These are phyloP conservation scores for Magnaporthiopsis incrustans DNA, from an alignment of 2,329 filamentous ascomycete genomes.

Conservation along the genomic window DNA sequence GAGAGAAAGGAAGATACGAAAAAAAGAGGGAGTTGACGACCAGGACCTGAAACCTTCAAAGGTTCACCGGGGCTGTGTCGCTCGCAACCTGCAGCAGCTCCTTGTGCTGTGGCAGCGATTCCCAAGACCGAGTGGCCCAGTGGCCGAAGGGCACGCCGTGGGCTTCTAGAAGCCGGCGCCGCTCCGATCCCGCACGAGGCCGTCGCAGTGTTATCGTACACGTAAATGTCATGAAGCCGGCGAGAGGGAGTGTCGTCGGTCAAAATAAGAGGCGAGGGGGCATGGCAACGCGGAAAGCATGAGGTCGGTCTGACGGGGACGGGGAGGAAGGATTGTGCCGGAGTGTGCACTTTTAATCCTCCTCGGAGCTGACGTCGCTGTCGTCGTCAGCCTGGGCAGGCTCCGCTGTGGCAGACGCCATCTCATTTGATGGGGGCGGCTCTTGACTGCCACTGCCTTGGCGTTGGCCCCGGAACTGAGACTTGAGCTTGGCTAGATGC, in stretches of 20 bases:
- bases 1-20: neutral
- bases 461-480: slow-evolving; percentile 31
- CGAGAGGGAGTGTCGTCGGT: neutral
- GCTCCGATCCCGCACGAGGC: neutral
- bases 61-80: neutral
- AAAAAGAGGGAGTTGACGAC: neutral
- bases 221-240: neutral
- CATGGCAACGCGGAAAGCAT: neutral
- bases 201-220: neutral
- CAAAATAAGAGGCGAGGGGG: neutral
- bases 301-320: neutral
- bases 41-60: neutral
- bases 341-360: slow-evolving; percentile 22
- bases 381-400: slow-evolving; percentile 44
- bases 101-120: neutral
- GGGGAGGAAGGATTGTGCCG: neutral
- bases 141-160: neutral
- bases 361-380: slow-evolving; percentile 38
- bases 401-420: slow-evolving; percentile 20
- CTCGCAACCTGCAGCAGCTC: neutral
- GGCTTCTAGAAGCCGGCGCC: too few relatives aligned
- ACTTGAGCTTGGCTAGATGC: slow-evolving; percentile 52
- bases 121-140: neutral
- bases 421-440: slow-evolving; percentile 29
- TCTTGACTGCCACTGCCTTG: slow-evolving; percentile 40